Base-by-base conservation (phyloP, 768 basidiomycete species). In the Mycena metata region DNA sequence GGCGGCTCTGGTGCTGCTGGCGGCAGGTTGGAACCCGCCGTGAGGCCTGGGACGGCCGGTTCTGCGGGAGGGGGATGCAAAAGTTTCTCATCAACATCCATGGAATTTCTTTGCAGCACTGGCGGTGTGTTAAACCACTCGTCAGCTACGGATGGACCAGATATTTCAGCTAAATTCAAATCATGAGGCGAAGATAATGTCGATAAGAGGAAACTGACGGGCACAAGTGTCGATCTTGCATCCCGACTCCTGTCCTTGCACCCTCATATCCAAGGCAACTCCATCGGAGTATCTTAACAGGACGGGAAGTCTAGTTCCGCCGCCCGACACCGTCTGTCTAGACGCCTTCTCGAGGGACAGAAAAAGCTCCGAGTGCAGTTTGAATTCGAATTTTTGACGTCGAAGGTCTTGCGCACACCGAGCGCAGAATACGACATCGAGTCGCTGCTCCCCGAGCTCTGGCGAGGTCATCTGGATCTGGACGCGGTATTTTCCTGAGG, bases 311-410 rank as follows among this genome's bases (percentile, higher is more conserved):
- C 68, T 79, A 10, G 26, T 26, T 6, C 30, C 36, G 9, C 8
- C 77, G 72, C 45, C 76, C 79, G 30, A 71, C 16, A 73, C 23
- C 73, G 72, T 77, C 46, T 51, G 76, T 42, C 78, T 77, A 21
- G 87, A 64, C 79, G 2, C 86, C 1, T 58, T 87, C 64, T 80
- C 83, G n/a, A 90, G 80, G 17, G 84, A 80, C n/a, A 90, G 59
- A 21, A 75, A 75, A 21, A 90, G 71, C 45, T 77, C 77, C 64
- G 88, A 85, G 3, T 78, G 75, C 7, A 84, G 76, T 41, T 79
- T 76, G 64, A 88, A 80, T 35, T 78, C 59, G 10, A 90, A 76
- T 24, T 77, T 71, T 11, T 74, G 58, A 11, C 41, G 21, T 19
- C 9, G 43, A 50, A 84, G 78, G 66, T 79, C 76, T 2, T 78